Evolutionary conservation across 208 protist genomes (phyloP).

Genomic region (Balamuthia mandrillaris): DNA sequence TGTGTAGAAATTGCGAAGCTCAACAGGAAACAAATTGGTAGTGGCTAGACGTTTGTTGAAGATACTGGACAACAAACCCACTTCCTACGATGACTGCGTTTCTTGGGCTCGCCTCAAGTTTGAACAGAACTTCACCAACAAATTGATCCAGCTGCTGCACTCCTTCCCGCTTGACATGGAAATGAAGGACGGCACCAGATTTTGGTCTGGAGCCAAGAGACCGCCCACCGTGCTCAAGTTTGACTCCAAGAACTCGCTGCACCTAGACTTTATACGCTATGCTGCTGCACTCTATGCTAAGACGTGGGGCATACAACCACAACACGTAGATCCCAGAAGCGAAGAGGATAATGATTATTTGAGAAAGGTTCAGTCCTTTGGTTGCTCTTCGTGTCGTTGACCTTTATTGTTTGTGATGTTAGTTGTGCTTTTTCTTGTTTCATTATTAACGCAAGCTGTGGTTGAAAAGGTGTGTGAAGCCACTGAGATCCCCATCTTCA

Average conservation of each 20-base stretch:
- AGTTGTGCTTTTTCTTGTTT: neutral
- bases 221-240: slow-evolving; percentile 76
- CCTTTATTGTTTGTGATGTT: neutral
- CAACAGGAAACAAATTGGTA: neutral
- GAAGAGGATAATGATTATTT: neutral
- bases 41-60: neutral
- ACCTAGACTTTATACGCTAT: slow-evolving; percentile 72
- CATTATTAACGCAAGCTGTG: neutral
- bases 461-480: neutral
- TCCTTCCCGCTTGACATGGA: slow-evolving; percentile 90
- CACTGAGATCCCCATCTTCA: slow-evolving; percentile 8
- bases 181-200: slow-evolving; percentile 50
- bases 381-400: neutral
- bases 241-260: slow-evolving; percentile 64
- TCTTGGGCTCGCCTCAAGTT: slow-evolving; percentile 85
- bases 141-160: slow-evolving; percentile 90
- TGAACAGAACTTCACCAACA: slow-evolving; percentile 89
- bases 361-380: neutral
- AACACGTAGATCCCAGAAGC: neutral
- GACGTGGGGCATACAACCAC: neutral
- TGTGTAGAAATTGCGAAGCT: neutral
- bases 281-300: slow-evolving; percentile 41
- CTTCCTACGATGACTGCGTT: slow-evolving; percentile 90
- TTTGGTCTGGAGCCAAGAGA: slow-evolving; percentile 23
- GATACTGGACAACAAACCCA: neutral